Evolutionary conservation across 371 early-diverging fungal species (phyloP).

Genomic region (Catenaria anguillulae): DNA sequence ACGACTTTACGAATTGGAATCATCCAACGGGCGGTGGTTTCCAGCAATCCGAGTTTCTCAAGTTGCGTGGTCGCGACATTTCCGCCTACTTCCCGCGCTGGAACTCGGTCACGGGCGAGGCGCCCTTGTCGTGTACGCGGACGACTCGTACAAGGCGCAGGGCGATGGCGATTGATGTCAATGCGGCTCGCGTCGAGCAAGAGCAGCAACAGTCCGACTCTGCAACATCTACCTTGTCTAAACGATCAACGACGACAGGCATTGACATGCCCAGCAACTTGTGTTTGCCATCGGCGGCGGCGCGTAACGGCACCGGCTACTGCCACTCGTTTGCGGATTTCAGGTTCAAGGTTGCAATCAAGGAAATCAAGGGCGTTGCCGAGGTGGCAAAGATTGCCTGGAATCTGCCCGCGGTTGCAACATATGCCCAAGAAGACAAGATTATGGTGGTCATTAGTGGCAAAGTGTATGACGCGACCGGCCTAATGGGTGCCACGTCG

Average conservation of each 20-base stretch:
- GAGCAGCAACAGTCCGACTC: too few species aligned
- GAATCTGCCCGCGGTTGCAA: neutral
- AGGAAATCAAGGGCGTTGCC: neutral
- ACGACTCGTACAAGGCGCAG: too few species aligned
- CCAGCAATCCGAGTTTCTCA: neutral
- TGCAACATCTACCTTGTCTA: too few species aligned
- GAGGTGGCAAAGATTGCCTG: neutral
- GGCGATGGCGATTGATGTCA: neutral
- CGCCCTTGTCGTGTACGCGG: neutral
- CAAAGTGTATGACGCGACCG: conserved; percentile 2
- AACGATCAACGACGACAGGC: too few species aligned
- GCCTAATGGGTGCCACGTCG: neutral
- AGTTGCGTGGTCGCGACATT: neutral
- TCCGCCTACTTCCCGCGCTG: neutral
- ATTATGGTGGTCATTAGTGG: neutral
- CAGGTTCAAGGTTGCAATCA: neutral
- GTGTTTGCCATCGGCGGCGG: neutral
- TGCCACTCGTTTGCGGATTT: neutral
- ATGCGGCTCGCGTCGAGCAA: neutral
- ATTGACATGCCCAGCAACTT: too few species aligned
- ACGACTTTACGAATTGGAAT: neutral
- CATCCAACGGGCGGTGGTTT: neutral
- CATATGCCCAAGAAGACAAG: neutral
- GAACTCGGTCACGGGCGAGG: conserved; percentile 1
- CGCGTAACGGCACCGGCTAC: neutral